Evolutionary conservation across 352 stramenopile species (phyloP).

Genomic region (Elongisporangium anandrum): DNA sequence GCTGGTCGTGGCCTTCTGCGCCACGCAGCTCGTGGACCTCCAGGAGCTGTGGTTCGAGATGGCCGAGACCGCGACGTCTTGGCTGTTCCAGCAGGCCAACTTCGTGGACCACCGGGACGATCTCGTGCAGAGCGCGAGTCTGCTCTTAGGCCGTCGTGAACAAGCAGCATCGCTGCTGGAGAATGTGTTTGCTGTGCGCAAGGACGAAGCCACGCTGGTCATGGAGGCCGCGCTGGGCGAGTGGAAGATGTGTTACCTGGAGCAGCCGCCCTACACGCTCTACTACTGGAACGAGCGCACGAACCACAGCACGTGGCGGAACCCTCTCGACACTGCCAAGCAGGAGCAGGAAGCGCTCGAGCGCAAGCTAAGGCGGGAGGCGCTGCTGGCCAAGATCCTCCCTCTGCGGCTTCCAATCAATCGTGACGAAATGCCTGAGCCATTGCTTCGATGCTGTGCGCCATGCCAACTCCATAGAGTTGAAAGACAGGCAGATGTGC

Average conservation of each 20-base stretch:
- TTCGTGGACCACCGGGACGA: slow-evolving; percentile 48
- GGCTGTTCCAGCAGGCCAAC: slow-evolving; percentile 43
- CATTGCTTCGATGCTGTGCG: slow-evolving; percentile 8
- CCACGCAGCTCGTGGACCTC: slow-evolving; percentile 31
- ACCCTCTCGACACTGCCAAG: slow-evolving; percentile 43
- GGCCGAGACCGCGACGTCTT: slow-evolving; percentile 21
- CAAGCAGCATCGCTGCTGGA: slow-evolving; percentile 19
- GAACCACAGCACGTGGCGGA: slow-evolving; percentile 49
- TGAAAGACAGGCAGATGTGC: slow-evolving; percentile 15
- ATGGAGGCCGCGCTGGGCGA: slow-evolving; percentile 28
- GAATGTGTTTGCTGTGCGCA: slow-evolving; percentile 32
- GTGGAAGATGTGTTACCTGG: slow-evolving; percentile 49
- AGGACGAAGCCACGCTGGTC: slow-evolving; percentile 16
- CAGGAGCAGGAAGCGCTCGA: slow-evolving; percentile 29
- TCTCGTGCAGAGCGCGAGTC: slow-evolving; percentile 40
- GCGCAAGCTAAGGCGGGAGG: slow-evolving; percentile 20
- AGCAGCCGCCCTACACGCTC: slow-evolving; percentile 51
- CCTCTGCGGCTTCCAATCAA: slow-evolving; percentile 43
- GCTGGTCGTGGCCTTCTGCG: slow-evolving; percentile 38
- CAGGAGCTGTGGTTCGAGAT: slow-evolving; percentile 54
- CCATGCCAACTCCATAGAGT: slow-evolving; percentile 6
- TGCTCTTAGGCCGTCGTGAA: slow-evolving; percentile 26
- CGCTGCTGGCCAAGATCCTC: slow-evolving; percentile 31
- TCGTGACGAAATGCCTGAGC: slow-evolving; percentile 10
- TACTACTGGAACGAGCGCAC: slow-evolving; percentile 67